phyloP scores from a whole-genome alignment of 192 early-diverging fungal species.

The Coemansia sp. region DNA sequence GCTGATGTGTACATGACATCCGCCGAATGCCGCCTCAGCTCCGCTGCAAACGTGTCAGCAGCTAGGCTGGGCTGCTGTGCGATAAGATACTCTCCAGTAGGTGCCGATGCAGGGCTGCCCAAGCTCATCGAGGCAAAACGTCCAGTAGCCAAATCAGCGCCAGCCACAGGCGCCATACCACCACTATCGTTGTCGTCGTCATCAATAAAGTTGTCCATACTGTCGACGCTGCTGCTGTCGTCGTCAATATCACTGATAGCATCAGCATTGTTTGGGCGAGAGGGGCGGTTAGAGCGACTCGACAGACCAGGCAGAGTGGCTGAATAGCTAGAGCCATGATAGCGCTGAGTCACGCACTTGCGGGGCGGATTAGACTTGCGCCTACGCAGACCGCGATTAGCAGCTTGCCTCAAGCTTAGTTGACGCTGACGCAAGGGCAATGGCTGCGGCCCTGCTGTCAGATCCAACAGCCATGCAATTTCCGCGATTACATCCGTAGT shows the following conservation, averaged over 20 bases:
- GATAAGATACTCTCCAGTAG: not conserved
- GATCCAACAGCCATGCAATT: conserved; percentile 21
- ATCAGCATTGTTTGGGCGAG: not conserved
- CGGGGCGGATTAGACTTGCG: not conserved
- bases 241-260: not conserved
- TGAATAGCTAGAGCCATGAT: not conserved
- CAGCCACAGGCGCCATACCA: not conserved
- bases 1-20: conserved; percentile 4
- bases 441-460: conserved; percentile 20
- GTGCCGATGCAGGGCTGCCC: not conserved
- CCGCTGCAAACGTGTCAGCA: not conserved
- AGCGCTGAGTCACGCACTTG: not conserved
- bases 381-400: not conserved
- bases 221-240: conserved; percentile 15
- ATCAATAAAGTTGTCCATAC: conserved; percentile 54
- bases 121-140: too few relatives aligned
- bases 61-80: not conserved
- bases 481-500: conserved; percentile 26
- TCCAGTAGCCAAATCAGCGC: too few relatives aligned
- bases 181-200: conserved; percentile 15
- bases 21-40: conserved; percentile 5
- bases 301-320: not conserved
- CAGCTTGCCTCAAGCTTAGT: not conserved
- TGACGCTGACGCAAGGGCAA: not conserved
- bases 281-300: not conserved